Evolutionary conservation across 306 rosid species (phyloP), one percentile per base, ranked within the genome.

Genomic region (Vicia villosa): DNA sequence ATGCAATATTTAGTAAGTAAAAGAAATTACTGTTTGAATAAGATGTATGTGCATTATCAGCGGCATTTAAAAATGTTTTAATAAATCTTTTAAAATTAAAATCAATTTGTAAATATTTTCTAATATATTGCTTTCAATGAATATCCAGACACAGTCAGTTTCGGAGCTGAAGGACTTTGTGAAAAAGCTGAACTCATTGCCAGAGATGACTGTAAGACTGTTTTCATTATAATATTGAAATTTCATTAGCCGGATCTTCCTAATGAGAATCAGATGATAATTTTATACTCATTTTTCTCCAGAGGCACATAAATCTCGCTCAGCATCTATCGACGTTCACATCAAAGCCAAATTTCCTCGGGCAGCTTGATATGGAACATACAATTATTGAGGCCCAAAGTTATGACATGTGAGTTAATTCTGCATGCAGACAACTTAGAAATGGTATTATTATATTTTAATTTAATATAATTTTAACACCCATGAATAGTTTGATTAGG

Each of bases 261-360:
- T 52, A 37, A n/a, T 37, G 19, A 16, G 34, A 38, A 41, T 63
- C 32, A 40, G 28, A 69, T 83, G 58, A 69, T 74, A 57, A 75
- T 74, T 76, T 72, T 70, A 68, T 78, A 68, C 46, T 57, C 66
- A 62, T 73, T 77, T 82, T 77, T 65, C 58, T 41, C 68, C 78
- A 94, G 99, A 94, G 99, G 83, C 99, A 94, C 91, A 94, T 94
- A 79, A 84, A 94, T 83, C 92, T 94, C 26, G 99, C 99, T 71
- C 96, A 91, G 68, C 96, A 94, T 80, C 81, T 94, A 77, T 70
- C 95, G 50, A 88, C 86, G 12, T 84, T 83, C 80, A 91, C 99
- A n/a, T 88, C 96, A 73, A 94, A 94, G 87, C 86, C 97, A 75
- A 80, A 95, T 43, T 94, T 94, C 80, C 89, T 91, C 42, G 97